These are phyloP conservation scores for Vigna mungo DNA, from an alignment of 306 rosid genomes.

Conservation along the genomic window DNA sequence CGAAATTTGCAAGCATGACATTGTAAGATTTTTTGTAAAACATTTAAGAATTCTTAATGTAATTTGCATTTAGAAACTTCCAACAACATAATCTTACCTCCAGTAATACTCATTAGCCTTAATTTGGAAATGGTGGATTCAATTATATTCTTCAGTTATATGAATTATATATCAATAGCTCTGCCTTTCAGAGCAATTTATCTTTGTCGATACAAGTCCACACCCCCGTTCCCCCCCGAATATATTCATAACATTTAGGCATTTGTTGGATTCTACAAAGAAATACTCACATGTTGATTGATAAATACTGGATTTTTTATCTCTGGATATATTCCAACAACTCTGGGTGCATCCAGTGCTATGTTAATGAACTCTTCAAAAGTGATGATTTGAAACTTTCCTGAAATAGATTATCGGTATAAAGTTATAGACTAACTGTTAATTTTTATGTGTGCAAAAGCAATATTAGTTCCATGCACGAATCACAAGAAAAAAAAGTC, in stretches of 20 bases:
- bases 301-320: slow-evolving; percentile 83
- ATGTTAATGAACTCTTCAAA: slow-evolving; percentile 88
- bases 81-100: slow-evolving; percentile 10
- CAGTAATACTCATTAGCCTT: slow-evolving; percentile 12
- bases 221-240: not conserved
- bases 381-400: slow-evolving; percentile 77
- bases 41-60: slow-evolving; percentile 25
- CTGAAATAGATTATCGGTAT: slow-evolving; percentile 56
- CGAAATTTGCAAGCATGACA: slow-evolving; percentile 30
- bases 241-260: slow-evolving; percentile 3
- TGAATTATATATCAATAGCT: not conserved
- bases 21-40: slow-evolving; percentile 11
- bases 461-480: slow-evolving; percentile 16
- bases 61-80: slow-evolving; percentile 13
- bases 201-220: not conserved
- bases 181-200: not conserved
- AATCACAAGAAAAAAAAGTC: slow-evolving; percentile 20
- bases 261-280: slow-evolving; percentile 32
- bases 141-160: slow-evolving; percentile 12
- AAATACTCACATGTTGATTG: slow-evolving; percentile 83
- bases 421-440: slow-evolving; percentile 21
- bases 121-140: not conserved
- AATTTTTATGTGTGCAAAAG: slow-evolving; percentile 1
- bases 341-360: slow-evolving; percentile 83
- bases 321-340: slow-evolving; percentile 98